Evolutionary conservation across 1,284 basidiomycete species (phyloP).

Genomic region (Phylloboletellus chloephorus): DNA sequence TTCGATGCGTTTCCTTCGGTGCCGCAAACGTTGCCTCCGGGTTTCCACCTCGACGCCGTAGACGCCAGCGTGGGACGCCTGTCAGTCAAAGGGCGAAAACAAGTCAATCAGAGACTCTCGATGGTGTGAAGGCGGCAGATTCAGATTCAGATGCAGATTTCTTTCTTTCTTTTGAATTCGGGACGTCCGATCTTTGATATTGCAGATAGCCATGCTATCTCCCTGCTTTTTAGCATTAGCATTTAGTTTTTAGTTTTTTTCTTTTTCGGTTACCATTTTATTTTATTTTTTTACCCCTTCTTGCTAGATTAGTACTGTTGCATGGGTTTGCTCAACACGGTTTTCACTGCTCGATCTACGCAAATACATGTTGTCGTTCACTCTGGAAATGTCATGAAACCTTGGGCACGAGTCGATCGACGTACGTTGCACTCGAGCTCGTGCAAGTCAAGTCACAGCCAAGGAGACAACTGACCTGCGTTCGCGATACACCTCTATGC

Average conservation of each 20-base stretch:
- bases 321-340: slow-evolving; percentile 18
- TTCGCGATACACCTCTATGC: too few species aligned
- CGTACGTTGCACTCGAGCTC: too few species aligned
- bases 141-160: slow-evolving; percentile 8
- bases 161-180: neutral
- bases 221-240: slow-evolving; percentile 1
- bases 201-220: slow-evolving; percentile 6
- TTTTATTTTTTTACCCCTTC: neutral
- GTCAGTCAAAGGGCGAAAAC: slow-evolving; percentile 26
- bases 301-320: slow-evolving; percentile 20
- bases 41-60: slow-evolving; percentile 18
- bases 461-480: too few species aligned
- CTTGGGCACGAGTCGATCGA: slow-evolving; percentile 3
- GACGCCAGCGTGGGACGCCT: slow-evolving; percentile 17
- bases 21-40: slow-evolving; percentile 37
- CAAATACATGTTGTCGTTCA: slow-evolving; percentile 22
- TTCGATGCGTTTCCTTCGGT: slow-evolving; percentile 58
- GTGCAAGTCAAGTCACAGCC: too few species aligned
- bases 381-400: slow-evolving; percentile 13
- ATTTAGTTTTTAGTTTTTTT: slow-evolving; percentile 1
- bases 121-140: slow-evolving; percentile 20
- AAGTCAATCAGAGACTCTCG: slow-evolving; percentile 21
- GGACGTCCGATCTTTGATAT: slow-evolving; percentile 10
- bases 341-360: slow-evolving; percentile 24
- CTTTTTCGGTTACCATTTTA: neutral